Conservation (phyloP, 225 moss, liverwort and hornwort genomes). For the Sphagnum tenellum region DNA sequence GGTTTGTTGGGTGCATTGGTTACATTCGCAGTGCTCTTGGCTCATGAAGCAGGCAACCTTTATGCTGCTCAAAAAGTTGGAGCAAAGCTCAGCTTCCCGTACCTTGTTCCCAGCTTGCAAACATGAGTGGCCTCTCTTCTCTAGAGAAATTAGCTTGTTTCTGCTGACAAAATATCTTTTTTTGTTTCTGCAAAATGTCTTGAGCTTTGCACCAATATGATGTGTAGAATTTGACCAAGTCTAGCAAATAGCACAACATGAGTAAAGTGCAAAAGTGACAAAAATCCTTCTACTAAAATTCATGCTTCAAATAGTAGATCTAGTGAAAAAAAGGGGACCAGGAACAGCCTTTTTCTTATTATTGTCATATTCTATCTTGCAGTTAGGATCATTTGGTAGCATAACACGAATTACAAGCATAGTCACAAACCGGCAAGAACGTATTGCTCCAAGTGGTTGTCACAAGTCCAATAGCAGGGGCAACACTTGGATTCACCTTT, state of each 20-base stretch:
- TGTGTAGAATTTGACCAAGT: too few species aligned
- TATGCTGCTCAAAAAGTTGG: conserved; percentile 33
- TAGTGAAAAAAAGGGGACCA: too few species aligned
- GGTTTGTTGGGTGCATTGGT: conserved; percentile 24
- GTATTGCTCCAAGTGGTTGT: conserved; percentile 30
- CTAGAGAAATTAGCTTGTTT: too few species aligned
- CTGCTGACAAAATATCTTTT: too few species aligned
- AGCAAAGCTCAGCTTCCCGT: conserved; percentile 34
- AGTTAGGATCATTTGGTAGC: conserved; percentile 43
- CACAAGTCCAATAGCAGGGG: conserved; percentile 36
- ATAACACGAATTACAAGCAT: conserved; percentile 45
- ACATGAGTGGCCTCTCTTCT: background rate
- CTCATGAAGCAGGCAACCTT: conserved; percentile 39
- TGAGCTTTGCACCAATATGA: too few species aligned
- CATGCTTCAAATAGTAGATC: too few species aligned
- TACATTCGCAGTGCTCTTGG: conserved; percentile 27
- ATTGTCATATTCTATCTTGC: background rate
- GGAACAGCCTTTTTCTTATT: background rate
- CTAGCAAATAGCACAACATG: too few species aligned
- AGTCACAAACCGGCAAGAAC: conserved; percentile 22
- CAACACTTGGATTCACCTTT: conserved; percentile 17
- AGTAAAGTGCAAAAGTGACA: too few species aligned
- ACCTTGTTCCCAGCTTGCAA: conserved; percentile 49
- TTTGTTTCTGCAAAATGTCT: too few species aligned
- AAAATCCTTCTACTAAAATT: too few species aligned